A percentile compares a stretch with the other conserved stretches of the same genome.
Conservation (phyloP, 1,139 yeast genomes). For the Candida smagusa region DNA sequence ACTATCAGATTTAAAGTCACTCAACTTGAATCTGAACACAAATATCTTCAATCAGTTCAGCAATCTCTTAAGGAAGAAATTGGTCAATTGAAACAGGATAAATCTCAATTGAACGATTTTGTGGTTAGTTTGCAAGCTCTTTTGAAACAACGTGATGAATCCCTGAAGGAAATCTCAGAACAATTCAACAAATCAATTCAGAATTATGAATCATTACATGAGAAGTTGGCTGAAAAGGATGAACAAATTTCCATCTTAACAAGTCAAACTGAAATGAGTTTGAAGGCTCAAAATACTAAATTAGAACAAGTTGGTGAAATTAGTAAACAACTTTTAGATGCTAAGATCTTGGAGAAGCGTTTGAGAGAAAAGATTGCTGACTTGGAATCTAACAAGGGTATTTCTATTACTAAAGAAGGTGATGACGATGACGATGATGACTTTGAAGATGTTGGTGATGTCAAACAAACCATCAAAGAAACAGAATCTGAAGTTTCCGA, state of each 20-base stretch:
- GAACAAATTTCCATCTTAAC: slow-evolving; percentile 45
- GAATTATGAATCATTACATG: slow-evolving; percentile 50
- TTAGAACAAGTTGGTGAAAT: slow-evolving; percentile 60
- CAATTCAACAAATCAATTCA: slow-evolving; percentile 51
- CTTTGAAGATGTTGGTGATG: slow-evolving; percentile 29
- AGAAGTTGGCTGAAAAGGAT: slow-evolving; percentile 49
- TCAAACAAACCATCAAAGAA: slow-evolving; percentile 33
- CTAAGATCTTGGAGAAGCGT: slow-evolving; percentile 31
- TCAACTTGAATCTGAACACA: slow-evolving; percentile 55
- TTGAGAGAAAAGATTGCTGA: slow-evolving; percentile 22
- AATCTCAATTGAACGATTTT: slow-evolving; percentile 54
- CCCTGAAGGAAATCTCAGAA: slow-evolving; percentile 48
- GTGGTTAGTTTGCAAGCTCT: slow-evolving; percentile 61
- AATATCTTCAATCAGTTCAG: slow-evolving; percentile 48
- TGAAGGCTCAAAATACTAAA: slow-evolving; percentile 63
- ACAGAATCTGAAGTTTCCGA: slow-evolving; percentile 41
- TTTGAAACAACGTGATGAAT: slow-evolving; percentile 59
- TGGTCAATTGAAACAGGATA: slow-evolving; percentile 54
- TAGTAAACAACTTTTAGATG: slow-evolving; percentile 36
- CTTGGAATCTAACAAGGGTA: slow-evolving; percentile 8
- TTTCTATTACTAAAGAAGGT: neutral
- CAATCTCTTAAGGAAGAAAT: slow-evolving; percentile 55
- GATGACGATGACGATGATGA: slow-evolving; percentile 9
- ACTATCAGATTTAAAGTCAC: slow-evolving; percentile 45
- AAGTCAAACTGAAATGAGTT: slow-evolving; percentile 53